phyloP scores from a whole-genome alignment of 441 rosid genomes.

The Adansonia rubrostipa region DNA sequence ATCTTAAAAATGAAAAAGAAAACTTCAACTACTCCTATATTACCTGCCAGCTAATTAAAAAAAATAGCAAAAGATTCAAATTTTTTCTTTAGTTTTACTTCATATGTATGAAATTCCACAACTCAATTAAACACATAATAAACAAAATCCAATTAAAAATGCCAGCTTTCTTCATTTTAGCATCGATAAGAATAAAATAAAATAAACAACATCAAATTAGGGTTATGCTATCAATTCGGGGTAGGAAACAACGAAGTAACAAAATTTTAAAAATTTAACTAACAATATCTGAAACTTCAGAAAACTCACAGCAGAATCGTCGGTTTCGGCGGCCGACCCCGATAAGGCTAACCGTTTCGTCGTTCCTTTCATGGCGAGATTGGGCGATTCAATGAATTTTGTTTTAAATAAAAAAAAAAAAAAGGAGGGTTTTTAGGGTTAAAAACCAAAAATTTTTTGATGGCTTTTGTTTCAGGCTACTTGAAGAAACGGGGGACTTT shows the following conservation, averaged over 20 bases:
- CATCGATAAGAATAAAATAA: neutral
- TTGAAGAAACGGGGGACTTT: neutral
- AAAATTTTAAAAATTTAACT: neutral
- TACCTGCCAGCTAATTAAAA: neutral
- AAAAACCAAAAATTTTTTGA: neutral
- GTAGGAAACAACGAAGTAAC: neutral
- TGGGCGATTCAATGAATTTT: conserved; percentile 12
- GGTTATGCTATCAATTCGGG: conserved; percentile 24
- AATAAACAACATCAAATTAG: neutral
- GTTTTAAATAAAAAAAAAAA: neutral
- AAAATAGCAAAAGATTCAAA: neutral
- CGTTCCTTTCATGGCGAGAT: conserved; percentile 57
- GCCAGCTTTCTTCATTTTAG: neutral
- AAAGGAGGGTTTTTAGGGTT: conserved; percentile 33
- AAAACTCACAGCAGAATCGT: conserved; percentile 64
- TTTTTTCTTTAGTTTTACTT: neutral
- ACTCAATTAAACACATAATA: neutral
- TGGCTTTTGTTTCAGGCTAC: conserved; percentile 23
- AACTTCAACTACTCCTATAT: neutral
- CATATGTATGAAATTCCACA: conserved; percentile 1
- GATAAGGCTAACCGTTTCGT: conserved; percentile 64
- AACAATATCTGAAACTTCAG: neutral
- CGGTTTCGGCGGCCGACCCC: conserved; percentile 49
- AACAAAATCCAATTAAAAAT: neutral
- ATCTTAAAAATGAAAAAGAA: neutral